Evolutionary conservation across 495 filamentous ascomycete genomes (phyloP), one percentile per base, ranked within the genome.

Genomic region (Bacidia rubella): DNA sequence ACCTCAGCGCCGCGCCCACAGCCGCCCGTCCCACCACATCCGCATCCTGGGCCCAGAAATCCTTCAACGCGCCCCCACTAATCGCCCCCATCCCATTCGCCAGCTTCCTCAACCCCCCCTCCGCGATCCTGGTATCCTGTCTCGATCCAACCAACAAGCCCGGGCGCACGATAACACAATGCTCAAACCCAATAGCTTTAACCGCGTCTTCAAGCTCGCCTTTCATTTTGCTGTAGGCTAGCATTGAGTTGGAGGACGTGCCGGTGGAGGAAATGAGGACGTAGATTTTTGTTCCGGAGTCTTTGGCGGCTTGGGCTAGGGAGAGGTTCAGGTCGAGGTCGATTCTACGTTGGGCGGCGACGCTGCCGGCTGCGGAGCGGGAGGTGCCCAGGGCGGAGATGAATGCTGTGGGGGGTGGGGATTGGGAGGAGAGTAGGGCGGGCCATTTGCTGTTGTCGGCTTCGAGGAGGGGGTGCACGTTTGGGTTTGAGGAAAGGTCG

Each of bases 121-220:
- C 68, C 2, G 61, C 56, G 7, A 68, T 58, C 46, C 85, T 71
- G 39, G 67, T 67, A 50, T 78, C 75, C 54, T 83, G 74, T 38
- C 88, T 71, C 10, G 73, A 61, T 11, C 86, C 88, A n/a, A 85
- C 56, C 57, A 95, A 82, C 54, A 87, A 45, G 0, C 85, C 88
- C 10, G 88, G 88, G 17, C 78, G 71, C 44, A 94, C 44, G 32
- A 95, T 81, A 26, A 90, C 77, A 10, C 77, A 80, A 47, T 81
- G 74, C 39, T 85, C 80, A 59, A 94, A 95, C 0, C 71, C 83
- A 20, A 89, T 63, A 21, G 60, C 72, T 63, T 80, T 76, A 26
- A 90, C 71, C n/a, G 79, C 73, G 26, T 89, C 81, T 60, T 95
- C 88, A 29, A 90, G 75, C 60, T 87, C 82, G 11, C 72, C 74